These are phyloP conservation scores for Penicillium angulare DNA, from an alignment of 495 filamentous ascomycete genomes.

Conservation along the genomic window DNA sequence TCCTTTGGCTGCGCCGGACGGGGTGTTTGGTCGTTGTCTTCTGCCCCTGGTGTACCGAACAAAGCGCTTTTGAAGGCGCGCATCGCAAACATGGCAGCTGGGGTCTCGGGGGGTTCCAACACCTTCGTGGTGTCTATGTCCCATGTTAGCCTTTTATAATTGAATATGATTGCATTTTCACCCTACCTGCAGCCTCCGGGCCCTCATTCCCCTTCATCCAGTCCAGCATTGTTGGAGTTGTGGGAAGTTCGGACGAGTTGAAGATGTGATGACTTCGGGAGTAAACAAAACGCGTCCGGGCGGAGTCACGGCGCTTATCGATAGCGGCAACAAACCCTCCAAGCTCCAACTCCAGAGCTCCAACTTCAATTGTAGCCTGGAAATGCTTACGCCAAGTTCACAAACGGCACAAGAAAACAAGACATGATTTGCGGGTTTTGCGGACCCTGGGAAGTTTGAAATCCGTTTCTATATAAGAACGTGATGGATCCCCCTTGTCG, in stretches of 20 bases:
- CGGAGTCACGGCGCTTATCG: slow-evolving; percentile 24
- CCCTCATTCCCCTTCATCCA: slow-evolving; percentile 51
- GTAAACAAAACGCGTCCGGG: slow-evolving; percentile 16
- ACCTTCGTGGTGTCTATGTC: slow-evolving; percentile 36
- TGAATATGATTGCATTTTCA: slow-evolving; percentile 7
- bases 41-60: slow-evolving; percentile 76
- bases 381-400: neutral
- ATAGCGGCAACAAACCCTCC: slow-evolving; percentile 1
- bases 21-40: slow-evolving; percentile 31
- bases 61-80: slow-evolving; percentile 89
- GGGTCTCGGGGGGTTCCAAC: slow-evolving; percentile 79
- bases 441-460: neutral
- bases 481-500: neutral
- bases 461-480: no score
- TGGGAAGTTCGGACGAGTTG: neutral
- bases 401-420: neutral
- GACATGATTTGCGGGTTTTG: neutral
- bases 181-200: slow-evolving; percentile 27
- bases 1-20: slow-evolving; percentile 16
- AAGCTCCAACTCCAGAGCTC: neutral
- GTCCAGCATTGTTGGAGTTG: slow-evolving; percentile 50
- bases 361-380: neutral
- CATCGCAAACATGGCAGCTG: slow-evolving; percentile 89
- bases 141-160: neutral
- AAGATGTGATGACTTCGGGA: neutral